Evolutionary conservation across 208 protist species (phyloP), one percentile per base, ranked within the genome.

Genomic region (Leishmania tropica): DNA sequence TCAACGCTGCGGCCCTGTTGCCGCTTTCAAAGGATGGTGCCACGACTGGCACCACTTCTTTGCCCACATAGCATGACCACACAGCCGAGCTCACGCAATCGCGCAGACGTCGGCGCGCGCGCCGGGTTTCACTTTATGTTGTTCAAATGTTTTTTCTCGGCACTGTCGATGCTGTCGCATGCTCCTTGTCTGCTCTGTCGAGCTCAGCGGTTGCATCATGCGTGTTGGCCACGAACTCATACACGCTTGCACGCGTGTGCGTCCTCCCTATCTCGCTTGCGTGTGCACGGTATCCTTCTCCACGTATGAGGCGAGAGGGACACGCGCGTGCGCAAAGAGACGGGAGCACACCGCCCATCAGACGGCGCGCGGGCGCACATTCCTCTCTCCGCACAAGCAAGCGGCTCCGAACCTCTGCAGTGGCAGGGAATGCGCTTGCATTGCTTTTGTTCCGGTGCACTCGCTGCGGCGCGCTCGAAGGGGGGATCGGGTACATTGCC

Each of bases 101-200:
- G n/a, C 58, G n/a, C 58, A 28, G 37, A 31, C 68, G 24, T 31
- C 28, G 68, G 13, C 35, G 68, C 24, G 37, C 37, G 42, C 28
- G 68, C 45, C 19, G 68, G 21, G 6, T 28, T 28, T 74, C 8
- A 11, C 28, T 37, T 71, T 45, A 31, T 77, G 40, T 73, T 60
- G 10, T 1, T 48, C 45, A 48, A 2, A 21, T 37, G 78, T 75
- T 54, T 42, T 42, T 47, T 80, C 51, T 80, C 48, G 54, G 65
- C 47, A 56, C 72, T 48, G 8, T 0, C 45, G 45, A 48, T 48
- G 45, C 45, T 10, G 5, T 11, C 10, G 45, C 8, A 10, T 48
- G 45, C 31, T 53, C 45, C 60, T 77, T 35, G 42, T 76, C 40
- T 64, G 45, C 28, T 78, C 28, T 74, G 48, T 79, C 13, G 31